Evolutionary conservation across 2,329 filamentous ascomycete species (phyloP), one percentile per base, ranked within the genome.

Genomic region (Monosporascus ibericus): DNA sequence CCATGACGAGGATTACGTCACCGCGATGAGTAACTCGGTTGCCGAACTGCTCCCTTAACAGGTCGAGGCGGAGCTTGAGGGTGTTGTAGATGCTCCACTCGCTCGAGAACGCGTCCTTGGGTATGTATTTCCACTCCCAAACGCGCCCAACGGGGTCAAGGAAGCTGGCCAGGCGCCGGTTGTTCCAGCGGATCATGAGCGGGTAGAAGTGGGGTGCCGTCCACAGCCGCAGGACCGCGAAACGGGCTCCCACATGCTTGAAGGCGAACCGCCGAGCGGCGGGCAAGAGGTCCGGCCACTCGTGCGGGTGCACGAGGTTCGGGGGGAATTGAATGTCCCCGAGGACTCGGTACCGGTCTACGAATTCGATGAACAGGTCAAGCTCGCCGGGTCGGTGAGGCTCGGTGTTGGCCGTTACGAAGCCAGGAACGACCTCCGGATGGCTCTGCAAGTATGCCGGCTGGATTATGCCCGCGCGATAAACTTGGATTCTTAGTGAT

Each of bases 131-230:
- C 69, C 72, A 79, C 48, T 71, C 66, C 71, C 72, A 79, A 6
- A 60, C 58, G n/a, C 76, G 68, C 1, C 68, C 71, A 0, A 66
- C 52, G n/a, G 67, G 62, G 59, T 78, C 75, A 2, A 67, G 56
- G 61, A 79, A 79, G 3, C 68, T 55, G 14, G 65, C 66, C 17
- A 57, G 53, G 6, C 60, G 48, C 9, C 72, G 66, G 46, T 69
- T 72, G 18, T 72, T 58, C 14, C 57, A 51, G 9, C 69, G 69
- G 20, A 77, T 60, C 72, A 74, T 75, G 17, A 76, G 65, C 6
- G 76, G 75, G 58, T 73, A 78, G 63, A 78, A 79, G 59, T 76
- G 72, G 6, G 74, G 70, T 2, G 74, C 70, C 8, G 70, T 73
- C 75, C 74, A 79, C 46, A 78, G 55, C 6, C 72, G 65, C 2